Conservation (phyloP, 768 basidiomycete genomes). For the Boletus vinaceobasis region DNA sequence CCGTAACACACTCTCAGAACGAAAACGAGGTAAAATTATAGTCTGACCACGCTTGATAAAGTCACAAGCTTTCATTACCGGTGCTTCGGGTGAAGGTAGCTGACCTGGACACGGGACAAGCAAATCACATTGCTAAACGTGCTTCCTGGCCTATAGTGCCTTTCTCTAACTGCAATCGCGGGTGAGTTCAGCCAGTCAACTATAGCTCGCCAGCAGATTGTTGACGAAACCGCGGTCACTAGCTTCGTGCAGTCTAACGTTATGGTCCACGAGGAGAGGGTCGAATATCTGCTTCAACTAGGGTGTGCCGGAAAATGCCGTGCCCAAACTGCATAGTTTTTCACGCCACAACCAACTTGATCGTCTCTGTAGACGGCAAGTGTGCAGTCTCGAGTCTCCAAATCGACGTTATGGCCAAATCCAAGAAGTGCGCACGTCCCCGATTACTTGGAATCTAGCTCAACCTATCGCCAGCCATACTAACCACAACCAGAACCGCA, state of each 20-base stretch:
- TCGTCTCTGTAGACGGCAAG: background rate
- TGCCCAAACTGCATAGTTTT: conserved; percentile 28
- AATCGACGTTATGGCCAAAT: conserved; percentile 80
- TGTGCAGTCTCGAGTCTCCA: background rate
- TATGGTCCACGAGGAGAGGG: background rate
- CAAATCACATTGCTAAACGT: too few species aligned
- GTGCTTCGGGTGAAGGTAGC: background rate
- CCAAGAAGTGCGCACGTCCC: conserved; percentile 75
- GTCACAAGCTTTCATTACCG: background rate
- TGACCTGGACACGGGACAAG: background rate
- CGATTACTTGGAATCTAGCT: conserved; percentile 3
- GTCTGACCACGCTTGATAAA: background rate
- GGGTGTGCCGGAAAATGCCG: conserved; percentile 21
- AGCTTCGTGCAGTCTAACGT: background rate
- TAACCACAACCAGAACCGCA: conserved; percentile 95
- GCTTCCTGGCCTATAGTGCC: too few species aligned
- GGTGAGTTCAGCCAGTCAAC: background rate
- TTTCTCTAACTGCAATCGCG: background rate
- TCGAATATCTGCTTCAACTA: background rate
- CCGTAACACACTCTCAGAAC: background rate
- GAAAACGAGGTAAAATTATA: background rate
- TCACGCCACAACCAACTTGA: conserved; percentile 31
- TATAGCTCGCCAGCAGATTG: background rate
- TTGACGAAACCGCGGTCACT: background rate
- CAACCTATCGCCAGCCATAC: conserved; percentile 57